Base-by-base conservation (phyloP, 1,139 yeast genomes). In the Diutina pseudorugosa region DNA sequence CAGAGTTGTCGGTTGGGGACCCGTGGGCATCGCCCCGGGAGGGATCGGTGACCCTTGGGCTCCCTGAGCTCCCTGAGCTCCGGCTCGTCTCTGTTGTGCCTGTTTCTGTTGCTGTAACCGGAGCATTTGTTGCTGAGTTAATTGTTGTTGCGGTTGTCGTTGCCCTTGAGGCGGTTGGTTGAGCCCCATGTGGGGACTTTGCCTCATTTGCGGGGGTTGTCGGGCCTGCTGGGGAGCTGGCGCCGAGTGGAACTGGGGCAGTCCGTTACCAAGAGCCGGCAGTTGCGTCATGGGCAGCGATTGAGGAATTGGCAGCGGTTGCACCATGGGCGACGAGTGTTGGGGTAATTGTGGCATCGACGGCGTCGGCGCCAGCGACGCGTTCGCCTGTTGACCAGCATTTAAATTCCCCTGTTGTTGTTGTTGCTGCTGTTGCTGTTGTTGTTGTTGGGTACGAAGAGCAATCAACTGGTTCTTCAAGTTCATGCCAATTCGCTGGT, bases 401-500 rank as follows among this genome's bases (percentile, higher is more conserved):
- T 30, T 30, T 14, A 30, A 9, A 14, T 14, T 30, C 36, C 36
- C 36, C 14, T 43, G 47, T 14, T 16, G 16, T 23, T 20, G 45
- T 41, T 20, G 45, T 19, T 41, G 45, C 18, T 14, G 33, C 25
- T 45, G 49, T 9, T 45, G 19, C 6, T 18, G 21, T 16, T 45
- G 49, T 16, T 45, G 49, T 27, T 21, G 47, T 18, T 45, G 49
- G 2, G 49, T 33, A 5, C 49, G 49, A 33, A 45, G 14, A 9
- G 49, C 49, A n/a, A 45, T 45, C 16, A 45, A 27, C 18, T 45
- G 49, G 23, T 45, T 45, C 23, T 45, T 45, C 40, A 45, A 27
- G 27, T 45, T 27, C 14, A 45, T 25, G 11, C 40, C 49, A 16
- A 45, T 14, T 4, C 49, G 40, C 14, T 45, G 49, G 40, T 45